Percentiles rank a stretch among this genome's conserved stretches.
phyloP scores from a whole-genome alignment of 2,329 filamentous ascomycete genomes.

The Penicillium sp. region DNA sequence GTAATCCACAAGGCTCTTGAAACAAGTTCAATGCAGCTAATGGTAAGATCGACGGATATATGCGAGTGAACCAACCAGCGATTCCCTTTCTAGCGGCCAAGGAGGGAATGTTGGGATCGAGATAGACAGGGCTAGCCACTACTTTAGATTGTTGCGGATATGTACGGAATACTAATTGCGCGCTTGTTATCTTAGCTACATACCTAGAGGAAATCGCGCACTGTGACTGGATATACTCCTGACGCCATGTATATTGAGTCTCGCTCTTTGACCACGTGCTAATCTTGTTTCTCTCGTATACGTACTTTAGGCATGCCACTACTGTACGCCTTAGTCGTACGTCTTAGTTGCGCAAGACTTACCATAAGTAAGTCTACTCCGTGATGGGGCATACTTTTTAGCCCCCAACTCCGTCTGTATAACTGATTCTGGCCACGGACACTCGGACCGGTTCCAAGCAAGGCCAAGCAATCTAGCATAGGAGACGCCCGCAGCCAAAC shows the following conservation, averaged over 20 bases:
- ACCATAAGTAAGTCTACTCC: neutral
- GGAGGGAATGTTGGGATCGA: neutral
- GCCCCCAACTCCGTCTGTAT: neutral
- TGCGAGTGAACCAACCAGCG: neutral
- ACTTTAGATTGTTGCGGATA: no score
- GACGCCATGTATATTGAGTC: neutral
- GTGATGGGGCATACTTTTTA: neutral
- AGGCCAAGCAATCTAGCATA: constrained; percentile 27
- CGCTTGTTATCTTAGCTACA: neutral
- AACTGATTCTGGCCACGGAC: constrained; percentile 7
- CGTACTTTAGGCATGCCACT: neutral
- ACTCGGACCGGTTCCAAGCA: constrained; percentile 21
- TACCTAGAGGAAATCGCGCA: neutral
- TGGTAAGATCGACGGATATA: neutral
- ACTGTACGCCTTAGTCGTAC: neutral
- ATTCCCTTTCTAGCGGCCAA: neutral
- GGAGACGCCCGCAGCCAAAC: constrained; percentile 17
- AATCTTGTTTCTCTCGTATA: neutral
- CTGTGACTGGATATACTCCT: neutral
- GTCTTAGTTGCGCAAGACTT: neutral
- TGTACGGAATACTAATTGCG: neutral
- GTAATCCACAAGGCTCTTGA: neutral
- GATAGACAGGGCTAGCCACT: no score
- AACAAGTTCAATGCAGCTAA: neutral
- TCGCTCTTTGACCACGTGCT: neutral